Evolutionary conservation across 805 yeast species (phyloP).

Genomic region (Candida pini): DNA sequence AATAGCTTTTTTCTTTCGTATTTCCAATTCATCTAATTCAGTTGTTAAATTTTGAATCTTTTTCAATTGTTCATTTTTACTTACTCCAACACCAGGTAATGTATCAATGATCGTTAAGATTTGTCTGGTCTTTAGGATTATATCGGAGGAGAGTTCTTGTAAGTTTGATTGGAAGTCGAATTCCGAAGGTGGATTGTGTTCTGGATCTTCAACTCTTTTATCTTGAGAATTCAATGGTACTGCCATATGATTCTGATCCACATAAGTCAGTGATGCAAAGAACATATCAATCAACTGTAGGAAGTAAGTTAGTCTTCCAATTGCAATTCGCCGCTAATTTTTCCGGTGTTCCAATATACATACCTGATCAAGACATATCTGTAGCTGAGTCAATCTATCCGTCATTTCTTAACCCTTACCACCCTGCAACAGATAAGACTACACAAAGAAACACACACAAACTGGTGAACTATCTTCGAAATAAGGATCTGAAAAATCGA

Average conservation of each 20-base stretch:
- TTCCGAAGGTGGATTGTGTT: slow-evolving; percentile 37
- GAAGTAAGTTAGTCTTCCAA: too few relatives aligned
- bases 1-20: slow-evolving; percentile 49
- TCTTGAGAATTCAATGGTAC: slow-evolving; percentile 43
- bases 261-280: slow-evolving; percentile 70
- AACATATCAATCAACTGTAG: slow-evolving; percentile 65
- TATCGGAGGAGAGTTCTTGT: slow-evolving; percentile 77
- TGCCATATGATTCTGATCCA: slow-evolving; percentile 70
- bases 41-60: slow-evolving; percentile 56
- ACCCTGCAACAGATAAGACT: too few relatives aligned
- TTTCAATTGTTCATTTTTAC: slow-evolving; percentile 65
- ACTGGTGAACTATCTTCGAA: too few relatives aligned
- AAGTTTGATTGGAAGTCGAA: slow-evolving; percentile 40
- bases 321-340: too few relatives aligned
- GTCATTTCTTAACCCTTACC: slow-evolving; percentile 41
- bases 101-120: slow-evolving; percentile 80
- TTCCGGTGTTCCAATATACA: slow-evolving; percentile 22
- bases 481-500: too few relatives aligned
- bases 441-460: too few relatives aligned
- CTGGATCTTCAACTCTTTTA: slow-evolving; percentile 59
- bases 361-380: slow-evolving; percentile 75
- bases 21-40: slow-evolving; percentile 58
- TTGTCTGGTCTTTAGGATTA: slow-evolving; percentile 81
- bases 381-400: slow-evolving; percentile 86
- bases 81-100: slow-evolving; percentile 87